Evolutionary conservation across 2,329 filamentous ascomycete genomes (phyloP), one percentile per base, ranked within the genome.

Genomic region (Tolypocladium sp.): DNA sequence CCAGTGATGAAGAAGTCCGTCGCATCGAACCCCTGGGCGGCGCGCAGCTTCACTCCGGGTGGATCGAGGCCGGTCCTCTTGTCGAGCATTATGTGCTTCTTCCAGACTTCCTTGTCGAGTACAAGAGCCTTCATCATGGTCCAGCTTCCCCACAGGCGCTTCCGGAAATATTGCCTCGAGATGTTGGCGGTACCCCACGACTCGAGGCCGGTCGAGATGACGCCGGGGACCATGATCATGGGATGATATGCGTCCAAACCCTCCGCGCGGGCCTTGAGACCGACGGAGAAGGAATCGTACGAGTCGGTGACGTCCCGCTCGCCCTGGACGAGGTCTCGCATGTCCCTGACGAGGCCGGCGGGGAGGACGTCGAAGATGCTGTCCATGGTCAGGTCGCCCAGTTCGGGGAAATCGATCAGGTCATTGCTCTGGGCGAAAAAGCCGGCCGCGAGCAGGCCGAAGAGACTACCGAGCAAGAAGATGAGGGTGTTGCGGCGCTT

Each of bases 71-170:
- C 94, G 0, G 93, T 97, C 42, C 85, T 74, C 72, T 93, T 92
- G 74, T 99, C 94, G 13, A 99, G 82, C 92, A 97, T 97, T 65
- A 99, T 91, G 71, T 99, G 94, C 67, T 80, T 87, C 78, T 97
- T 99, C 94, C 94, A 99, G 40, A 84, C 82, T 35, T 95, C 87
- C 74, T 97, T 97, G 73, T 97, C 94, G 68, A 96, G 76, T 2
- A 99, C 91, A 64, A 99, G 76, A 0, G 94, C 93, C 56, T 89
- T 84, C 92, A 99, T 97, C 94, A 99, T 99, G 63, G 85, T 96
- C 94, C 95, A 99, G 66, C 91, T 96, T 5, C 94, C 94, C 94
- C 94, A 99, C 56, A 99, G 77, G 58, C 94, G 82, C 76, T 95
- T 96, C 63, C 94, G 83, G 73, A 99, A 99, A 74, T 97, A 99